Conservation (phyloP, 768 basidiomycete species). For the Serendipita sp. region DNA sequence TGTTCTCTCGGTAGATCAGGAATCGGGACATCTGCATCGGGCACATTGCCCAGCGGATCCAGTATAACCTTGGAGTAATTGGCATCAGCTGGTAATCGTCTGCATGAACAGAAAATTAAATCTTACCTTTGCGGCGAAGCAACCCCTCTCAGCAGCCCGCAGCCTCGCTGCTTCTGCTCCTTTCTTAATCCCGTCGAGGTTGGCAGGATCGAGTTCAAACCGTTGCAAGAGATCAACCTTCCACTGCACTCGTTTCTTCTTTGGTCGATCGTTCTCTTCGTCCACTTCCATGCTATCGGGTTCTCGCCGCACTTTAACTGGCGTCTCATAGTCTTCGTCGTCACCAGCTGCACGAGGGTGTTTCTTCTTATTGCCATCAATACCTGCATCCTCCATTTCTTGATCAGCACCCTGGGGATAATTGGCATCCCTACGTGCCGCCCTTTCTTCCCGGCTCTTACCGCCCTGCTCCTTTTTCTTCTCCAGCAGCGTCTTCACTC, state of each 20-base stretch:
- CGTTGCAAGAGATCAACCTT: constrained; percentile 47
- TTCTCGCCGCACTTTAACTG: constrained; percentile 29
- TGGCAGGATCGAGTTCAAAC: constrained; percentile 40
- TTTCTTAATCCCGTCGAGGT: constrained; percentile 17
- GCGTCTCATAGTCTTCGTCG: constrained; percentile 64
- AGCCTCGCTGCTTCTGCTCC: constrained; percentile 15
- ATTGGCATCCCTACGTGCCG: constrained; percentile 31
- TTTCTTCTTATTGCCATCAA: constrained; percentile 17
- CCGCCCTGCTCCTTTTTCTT: constrained; percentile 43
- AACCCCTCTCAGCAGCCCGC: constrained; percentile 35
- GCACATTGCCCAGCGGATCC: constrained; percentile 58
- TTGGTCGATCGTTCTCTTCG: constrained; percentile 15
- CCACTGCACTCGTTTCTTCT: constrained; percentile 58
- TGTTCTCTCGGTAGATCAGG: constrained; percentile 45
- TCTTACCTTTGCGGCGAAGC: constrained; percentile 54
- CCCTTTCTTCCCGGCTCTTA: constrained; percentile 27
- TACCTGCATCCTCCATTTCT: constrained; percentile 19
- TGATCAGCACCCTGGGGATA: constrained; percentile 15
- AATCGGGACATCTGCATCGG: constrained; percentile 38
- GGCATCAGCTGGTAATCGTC: not conserved
- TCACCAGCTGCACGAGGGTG: constrained; percentile 62
- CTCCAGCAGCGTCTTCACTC: constrained; percentile 50
- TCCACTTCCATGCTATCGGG: constrained; percentile 23
- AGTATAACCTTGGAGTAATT: constrained; percentile 31
- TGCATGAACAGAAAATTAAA: no score